These are phyloP conservation scores for Russula virescens DNA, from an alignment of 768 basidiomycete genomes.

Conservation along the genomic window DNA sequence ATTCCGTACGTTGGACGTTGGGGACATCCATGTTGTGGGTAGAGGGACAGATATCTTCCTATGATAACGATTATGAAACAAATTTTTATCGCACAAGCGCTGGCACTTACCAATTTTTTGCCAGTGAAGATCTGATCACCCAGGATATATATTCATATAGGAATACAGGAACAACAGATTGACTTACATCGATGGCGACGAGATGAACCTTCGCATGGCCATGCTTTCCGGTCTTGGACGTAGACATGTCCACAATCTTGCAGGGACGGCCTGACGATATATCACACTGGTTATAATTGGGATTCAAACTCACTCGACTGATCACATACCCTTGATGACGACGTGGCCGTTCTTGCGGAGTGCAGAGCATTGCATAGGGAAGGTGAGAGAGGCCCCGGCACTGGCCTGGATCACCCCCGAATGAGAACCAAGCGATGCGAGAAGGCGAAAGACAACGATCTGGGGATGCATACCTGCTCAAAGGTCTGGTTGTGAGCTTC, in stretches of 20 bases:
- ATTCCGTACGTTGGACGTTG: conserved; percentile 87
- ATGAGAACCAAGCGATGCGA: conserved; percentile 5
- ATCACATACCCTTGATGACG: conserved; percentile 65
- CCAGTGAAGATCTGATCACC: conserved; percentile 86
- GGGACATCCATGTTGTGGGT: conserved; percentile 99
- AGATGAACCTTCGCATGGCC: conserved; percentile 99
- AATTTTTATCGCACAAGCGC: conserved; percentile 7
- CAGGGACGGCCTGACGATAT: conserved; percentile 22
- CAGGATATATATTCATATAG: conserved; percentile 19
- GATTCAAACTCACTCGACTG: neutral
- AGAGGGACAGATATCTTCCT: conserved; percentile 93
- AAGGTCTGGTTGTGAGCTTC: conserved; percentile 83
- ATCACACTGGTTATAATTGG: neutral
- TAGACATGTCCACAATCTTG: conserved; percentile 27
- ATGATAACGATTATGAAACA: conserved; percentile 24
- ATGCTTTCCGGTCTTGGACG: conserved; percentile 83
- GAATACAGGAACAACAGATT: neutral
- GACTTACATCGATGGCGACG: conserved; percentile 88
- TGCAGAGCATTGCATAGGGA: conserved; percentile 93
- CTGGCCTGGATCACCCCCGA: conserved; percentile 41
- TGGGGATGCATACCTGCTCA: conserved; percentile 54
- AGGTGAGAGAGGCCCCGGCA: conserved; percentile 74
- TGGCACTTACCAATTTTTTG: conserved; percentile 80
- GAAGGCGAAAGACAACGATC: neutral
- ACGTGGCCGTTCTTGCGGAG: conserved; percentile 91